phyloP scores from a whole-genome alignment of 176 grass and related monocot genomes.

The Poa pratensis region DNA sequence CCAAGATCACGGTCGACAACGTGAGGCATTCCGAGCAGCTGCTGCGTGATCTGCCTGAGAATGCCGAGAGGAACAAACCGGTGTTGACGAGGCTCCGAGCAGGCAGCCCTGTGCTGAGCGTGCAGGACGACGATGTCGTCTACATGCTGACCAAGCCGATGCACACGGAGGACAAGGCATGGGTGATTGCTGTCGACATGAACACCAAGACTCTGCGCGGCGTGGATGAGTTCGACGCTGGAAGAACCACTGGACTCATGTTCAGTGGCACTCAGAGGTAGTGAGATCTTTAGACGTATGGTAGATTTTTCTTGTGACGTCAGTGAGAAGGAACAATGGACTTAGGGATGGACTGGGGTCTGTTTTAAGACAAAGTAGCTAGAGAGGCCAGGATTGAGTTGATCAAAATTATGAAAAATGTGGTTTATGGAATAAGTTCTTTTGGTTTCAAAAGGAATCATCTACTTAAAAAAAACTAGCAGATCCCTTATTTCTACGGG shows the following conservation, averaged over 20 bases:
- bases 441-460: too few relatives aligned
- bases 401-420: too few relatives aligned
- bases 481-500: too few relatives aligned
- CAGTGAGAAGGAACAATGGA: too few relatives aligned
- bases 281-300: background rate
- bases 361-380: too few relatives aligned
- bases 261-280: background rate
- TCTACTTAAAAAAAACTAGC: too few relatives aligned
- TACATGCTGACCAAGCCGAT: background rate
- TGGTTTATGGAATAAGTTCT: too few relatives aligned
- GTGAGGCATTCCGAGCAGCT: background rate
- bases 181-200: background rate
- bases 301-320: too few relatives aligned
- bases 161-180: background rate
- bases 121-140: background rate
- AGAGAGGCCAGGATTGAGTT: too few relatives aligned
- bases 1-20: too few relatives aligned
- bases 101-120: background rate
- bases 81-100: background rate
- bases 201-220: background rate
- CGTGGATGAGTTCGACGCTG: background rate
- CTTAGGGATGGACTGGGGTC: too few relatives aligned
- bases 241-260: background rate
- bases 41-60: background rate
- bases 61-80: background rate